These are phyloP conservation scores for Talaromyces liani DNA, from an alignment of 495 filamentous ascomycete species.

Conservation along the genomic window DNA sequence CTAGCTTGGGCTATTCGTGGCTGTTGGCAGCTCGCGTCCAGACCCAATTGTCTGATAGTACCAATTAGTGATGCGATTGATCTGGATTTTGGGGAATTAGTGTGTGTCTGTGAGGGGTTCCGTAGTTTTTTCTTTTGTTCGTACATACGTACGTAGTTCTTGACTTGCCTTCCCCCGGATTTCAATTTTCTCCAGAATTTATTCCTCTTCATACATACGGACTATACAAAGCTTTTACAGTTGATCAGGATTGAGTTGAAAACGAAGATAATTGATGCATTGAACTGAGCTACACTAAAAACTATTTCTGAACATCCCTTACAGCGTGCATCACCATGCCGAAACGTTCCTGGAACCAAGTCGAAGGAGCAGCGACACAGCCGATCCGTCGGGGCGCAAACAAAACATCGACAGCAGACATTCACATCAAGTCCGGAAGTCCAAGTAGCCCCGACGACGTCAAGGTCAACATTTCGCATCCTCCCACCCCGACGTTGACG, in stretches of 20 bases:
- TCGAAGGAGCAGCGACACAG: slow-evolving; percentile 6
- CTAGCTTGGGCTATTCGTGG: background rate
- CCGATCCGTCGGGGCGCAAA: background rate
- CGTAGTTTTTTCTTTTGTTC: background rate
- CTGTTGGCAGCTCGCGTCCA: background rate
- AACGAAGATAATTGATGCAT: background rate
- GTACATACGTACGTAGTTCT: background rate
- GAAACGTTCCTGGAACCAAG: slow-evolving; percentile 8
- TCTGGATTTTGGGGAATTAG: background rate
- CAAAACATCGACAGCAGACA: background rate
- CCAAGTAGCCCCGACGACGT: slow-evolving; percentile 4
- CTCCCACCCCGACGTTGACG: slow-evolving; percentile 8
- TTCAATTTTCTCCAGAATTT: background rate
- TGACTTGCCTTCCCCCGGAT: background rate
- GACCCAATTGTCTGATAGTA: background rate
- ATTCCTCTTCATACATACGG: background rate
- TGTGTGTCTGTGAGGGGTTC: background rate
- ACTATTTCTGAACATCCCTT: background rate
- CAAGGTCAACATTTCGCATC: slow-evolving; percentile 5
- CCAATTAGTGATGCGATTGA: background rate
- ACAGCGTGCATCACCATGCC: slow-evolving; percentile 7
- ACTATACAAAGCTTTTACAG: background rate
- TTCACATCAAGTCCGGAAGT: slow-evolving; percentile 3
- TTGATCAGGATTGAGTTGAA: background rate
- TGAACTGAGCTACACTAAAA: background rate